Evolutionary conservation across 495 filamentous ascomycete genomes (phyloP), one percentile per base, ranked within the genome.

Genomic region (Chlorociboria aeruginascens): DNA sequence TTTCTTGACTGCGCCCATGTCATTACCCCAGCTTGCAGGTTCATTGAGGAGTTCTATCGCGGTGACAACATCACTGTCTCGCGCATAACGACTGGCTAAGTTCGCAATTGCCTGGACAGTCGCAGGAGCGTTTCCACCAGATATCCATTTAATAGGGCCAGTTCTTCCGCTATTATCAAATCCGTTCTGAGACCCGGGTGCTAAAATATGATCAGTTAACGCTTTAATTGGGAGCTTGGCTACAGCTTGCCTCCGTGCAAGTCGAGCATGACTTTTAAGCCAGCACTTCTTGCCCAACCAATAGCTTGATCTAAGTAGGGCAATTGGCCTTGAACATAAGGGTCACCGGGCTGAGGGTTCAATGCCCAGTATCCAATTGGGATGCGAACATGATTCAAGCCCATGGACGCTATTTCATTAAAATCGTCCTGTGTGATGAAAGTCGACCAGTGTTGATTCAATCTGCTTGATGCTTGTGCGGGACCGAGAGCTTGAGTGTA

Each of bases 291-390:
- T 14, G 85, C 85, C 85, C 85, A 90, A 32, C 63, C 62, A 12
- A 88, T 71, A 6, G 85, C 82, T 37, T 73, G 58, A 45, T 83
- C 78, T 11, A 89, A 73, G 45, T 70, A 69, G n/a, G 70, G 59
- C 39, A 86, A 72, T 54, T 85, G 82, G 32, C 85, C 85, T 55
- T 83, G 69, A 36, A 87, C 80, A 56, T 83, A 89, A 8, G 82
- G 82, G 39, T 86, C 82, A 30, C 71, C 78, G 13, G 68, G 53
- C 6, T 76, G 47, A 3, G 75, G 75, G 13, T 65, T 66, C 13
- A 84, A 61, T 32, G 81, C 79, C 85, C 85, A 90, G 60, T 88
- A 88, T 12, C 85, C 85, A 45, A 89, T 72, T 2, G 85, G 85
- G 45, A 90, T 88, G 45, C 85, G 71, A 33, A 89, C 82, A 46